Evolutionary conservation across 106 monocot species (phyloP), one percentile per base, ranked within the genome.

Genomic region (Alisma plantagoaquatica): DNA sequence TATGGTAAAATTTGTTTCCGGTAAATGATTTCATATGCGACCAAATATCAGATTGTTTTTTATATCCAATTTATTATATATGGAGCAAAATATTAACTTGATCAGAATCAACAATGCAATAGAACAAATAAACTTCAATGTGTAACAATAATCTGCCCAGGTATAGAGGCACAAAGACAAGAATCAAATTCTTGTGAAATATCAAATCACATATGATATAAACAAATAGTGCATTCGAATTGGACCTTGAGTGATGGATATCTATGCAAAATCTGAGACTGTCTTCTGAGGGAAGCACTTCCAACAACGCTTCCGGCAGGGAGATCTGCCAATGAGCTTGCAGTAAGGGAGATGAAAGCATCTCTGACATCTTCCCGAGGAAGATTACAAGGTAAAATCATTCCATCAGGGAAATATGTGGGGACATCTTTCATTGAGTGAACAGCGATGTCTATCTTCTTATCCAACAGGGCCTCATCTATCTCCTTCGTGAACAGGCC

Each of bases 351-450:
- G 12, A 94, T 94, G 53, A 94, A 87, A 29, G 83, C 94, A 73
- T 94, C 94, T 44, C 94, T 74, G 3, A 89, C 96, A 64, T 96
- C 96, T 63, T 96, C 96, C 58, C 96, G 59, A 15, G 88, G 88
- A 29, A 96, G 81, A 44, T 96, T 96, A 60, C 96, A 96, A 7
- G 96, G 96, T 31, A 96, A 65, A 41, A 81, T 66, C 59, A 77
- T 96, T 28, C 79, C 75, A 59, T 89, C 89, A 0, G 88, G 96
- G 49, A 84, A 57, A 75, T 96, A 96, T 41, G 96, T 96, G 29
- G 96, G 96, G 19, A 96, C 96, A 69, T 96, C 96, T 70, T 96
- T 96, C 96, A 96, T 96, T 1, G 96, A 96, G 47, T 96, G 96
- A 43, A 96, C 96, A 33, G 88, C 96, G 58, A 96, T 96, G 53